Evolutionary conservation across 495 filamentous ascomycete genomes (phyloP).

Genomic region (Tuber borchii): DNA sequence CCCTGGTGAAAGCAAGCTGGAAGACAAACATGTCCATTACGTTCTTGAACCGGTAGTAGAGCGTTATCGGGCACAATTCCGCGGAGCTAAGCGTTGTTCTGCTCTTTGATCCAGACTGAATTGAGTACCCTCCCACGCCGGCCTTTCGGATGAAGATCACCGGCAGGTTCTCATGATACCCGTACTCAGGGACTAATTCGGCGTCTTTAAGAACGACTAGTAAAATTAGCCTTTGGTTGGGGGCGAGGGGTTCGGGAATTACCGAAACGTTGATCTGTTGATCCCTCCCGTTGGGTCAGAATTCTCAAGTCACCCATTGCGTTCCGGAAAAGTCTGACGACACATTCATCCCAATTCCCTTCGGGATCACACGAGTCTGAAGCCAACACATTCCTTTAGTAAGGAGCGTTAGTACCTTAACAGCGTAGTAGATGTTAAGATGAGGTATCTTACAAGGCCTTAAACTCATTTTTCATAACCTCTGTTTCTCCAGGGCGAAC

Average conservation of each 20-base stretch:
- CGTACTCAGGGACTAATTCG: constrained; percentile 36
- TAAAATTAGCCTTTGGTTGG: background rate
- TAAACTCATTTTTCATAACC: constrained; percentile 31
- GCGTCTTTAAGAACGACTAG: constrained; percentile 21
- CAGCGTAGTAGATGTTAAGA: background rate
- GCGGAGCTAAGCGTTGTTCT: constrained; percentile 6
- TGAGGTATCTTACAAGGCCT: constrained; percentile 17
- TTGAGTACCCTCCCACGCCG: constrained; percentile 22
- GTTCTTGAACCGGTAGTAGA: constrained; percentile 30
- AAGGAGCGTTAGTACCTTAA: background rate
- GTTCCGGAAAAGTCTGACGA: constrained; percentile 28
- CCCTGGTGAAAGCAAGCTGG: constrained; percentile 32
- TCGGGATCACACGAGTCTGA: constrained; percentile 20
- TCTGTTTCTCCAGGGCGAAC: constrained; percentile 32
- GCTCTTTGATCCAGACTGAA: constrained; percentile 8
- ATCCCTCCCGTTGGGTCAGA: constrained; percentile 25
- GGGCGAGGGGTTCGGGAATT: background rate
- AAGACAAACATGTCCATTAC: constrained; percentile 35
- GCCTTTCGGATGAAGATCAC: constrained; percentile 35
- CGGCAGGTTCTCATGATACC: constrained; percentile 29
- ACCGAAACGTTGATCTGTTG: constrained; percentile 22
- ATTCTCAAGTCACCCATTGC: constrained; percentile 26
- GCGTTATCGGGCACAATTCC: background rate
- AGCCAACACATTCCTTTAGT: constrained; percentile 20
- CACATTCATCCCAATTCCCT: constrained; percentile 32